Percentiles rank a stretch among this genome's conserved stretches.
These are phyloP conservation scores for Graphilbum ipis-grandicollis DNA, from an alignment of 2,329 filamentous ascomycete genomes.

Conservation along the genomic window DNA sequence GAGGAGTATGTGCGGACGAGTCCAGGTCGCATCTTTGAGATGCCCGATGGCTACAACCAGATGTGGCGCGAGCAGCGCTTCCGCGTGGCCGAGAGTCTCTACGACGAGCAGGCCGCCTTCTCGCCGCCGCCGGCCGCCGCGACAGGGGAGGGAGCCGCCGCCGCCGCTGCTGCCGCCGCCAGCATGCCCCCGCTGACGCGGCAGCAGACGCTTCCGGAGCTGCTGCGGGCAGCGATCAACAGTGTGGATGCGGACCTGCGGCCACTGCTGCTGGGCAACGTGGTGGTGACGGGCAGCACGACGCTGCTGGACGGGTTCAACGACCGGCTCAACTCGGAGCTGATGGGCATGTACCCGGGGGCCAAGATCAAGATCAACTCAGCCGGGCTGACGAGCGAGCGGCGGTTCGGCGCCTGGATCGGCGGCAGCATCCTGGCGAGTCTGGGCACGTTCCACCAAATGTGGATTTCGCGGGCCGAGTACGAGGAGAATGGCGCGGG, in stretches of 20 bases:
- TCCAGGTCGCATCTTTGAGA: conserved; percentile 81
- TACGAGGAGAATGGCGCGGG: conserved; percentile 86
- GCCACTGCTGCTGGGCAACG: conserved; percentile 66
- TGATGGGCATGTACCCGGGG: conserved; percentile 66
- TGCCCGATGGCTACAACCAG: conserved; percentile 92
- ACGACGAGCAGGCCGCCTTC: conserved; percentile 67
- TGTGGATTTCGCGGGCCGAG: conserved; percentile 97
- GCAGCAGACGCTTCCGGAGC: conserved; percentile 64
- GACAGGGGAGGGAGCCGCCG: conserved; percentile 16
- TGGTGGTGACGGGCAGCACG: conserved; percentile 81
- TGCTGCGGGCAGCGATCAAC: conserved; percentile 61
- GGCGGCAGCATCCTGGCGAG: conserved; percentile 91
- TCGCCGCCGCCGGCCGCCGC: conserved; percentile 14
- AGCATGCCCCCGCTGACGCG: conserved; percentile 28
- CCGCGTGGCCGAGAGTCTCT: conserved; percentile 74
- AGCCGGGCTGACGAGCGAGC: conserved; percentile 68
- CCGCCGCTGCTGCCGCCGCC: not conserved
- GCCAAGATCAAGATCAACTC: conserved; percentile 79
- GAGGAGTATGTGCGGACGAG: conserved; percentile 57
- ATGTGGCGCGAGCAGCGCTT: conserved; percentile 84
- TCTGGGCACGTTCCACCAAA: conserved; percentile 94
- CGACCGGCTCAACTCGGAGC: conserved; percentile 73
- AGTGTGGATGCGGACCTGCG: conserved; percentile 81
- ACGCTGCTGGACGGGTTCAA: conserved; percentile 83
- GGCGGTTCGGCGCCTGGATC: conserved; percentile 85